Evolutionary conservation across 176 grass and related monocot species (phyloP).

Genomic region (Oryza meyeriana): DNA sequence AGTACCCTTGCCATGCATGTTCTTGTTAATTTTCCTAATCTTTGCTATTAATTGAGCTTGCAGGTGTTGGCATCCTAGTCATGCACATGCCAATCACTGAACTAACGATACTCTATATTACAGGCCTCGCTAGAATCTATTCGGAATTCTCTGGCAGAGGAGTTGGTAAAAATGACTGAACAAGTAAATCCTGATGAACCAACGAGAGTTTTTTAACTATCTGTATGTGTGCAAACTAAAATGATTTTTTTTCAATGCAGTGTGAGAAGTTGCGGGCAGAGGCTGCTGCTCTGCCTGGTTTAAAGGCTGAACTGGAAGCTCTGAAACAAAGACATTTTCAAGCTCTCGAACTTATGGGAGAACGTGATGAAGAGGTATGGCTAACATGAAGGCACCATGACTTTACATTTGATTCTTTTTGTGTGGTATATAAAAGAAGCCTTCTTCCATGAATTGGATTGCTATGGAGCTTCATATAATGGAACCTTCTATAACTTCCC

Average conservation of each 20-base stretch:
- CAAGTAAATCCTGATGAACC: conserved; percentile 51
- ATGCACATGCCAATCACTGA: not conserved
- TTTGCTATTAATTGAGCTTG: not conserved
- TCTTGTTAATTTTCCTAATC: not conserved
- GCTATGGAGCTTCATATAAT: not conserved
- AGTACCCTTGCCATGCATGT: not conserved
- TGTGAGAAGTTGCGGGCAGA: conserved; percentile 87
- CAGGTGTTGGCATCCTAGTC: not conserved
- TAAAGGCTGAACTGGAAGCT: conserved; percentile 87
- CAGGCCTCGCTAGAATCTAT: conserved; percentile 95
- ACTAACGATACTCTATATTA: conserved; percentile 35
- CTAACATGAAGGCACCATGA: not conserved
- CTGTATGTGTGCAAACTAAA: conserved; percentile 21
- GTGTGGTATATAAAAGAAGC: not conserved
- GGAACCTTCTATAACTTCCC: not conserved
- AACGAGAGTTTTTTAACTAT: conserved; percentile 5
- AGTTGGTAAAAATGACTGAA: conserved; percentile 97
- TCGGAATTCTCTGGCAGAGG: conserved; percentile 94
- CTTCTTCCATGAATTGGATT: not conserved
- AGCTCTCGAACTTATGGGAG: conserved; percentile 97
- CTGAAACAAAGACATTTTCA: conserved; percentile 87
- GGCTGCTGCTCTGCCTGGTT: conserved; percentile 75
- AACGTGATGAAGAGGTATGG: conserved; percentile 97
- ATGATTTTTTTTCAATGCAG: conserved; percentile 43
- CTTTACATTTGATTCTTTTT: not conserved